These are phyloP conservation scores for Talaromyces sp. DNA, from an alignment of 2,329 filamentous ascomycete species.

Conservation along the genomic window DNA sequence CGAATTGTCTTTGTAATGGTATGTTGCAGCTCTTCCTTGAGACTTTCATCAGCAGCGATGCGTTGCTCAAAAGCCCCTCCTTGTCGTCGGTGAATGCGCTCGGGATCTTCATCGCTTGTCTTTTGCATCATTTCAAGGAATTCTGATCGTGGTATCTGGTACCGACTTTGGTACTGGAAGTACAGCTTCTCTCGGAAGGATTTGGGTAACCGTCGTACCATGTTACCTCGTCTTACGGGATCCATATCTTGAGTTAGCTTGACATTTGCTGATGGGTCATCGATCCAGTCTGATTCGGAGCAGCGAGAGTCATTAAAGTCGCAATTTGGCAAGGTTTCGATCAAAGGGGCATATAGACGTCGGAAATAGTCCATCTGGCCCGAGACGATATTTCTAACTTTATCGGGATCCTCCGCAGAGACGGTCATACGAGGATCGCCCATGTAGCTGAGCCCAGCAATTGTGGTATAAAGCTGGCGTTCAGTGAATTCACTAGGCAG, in stretches of 20 bases:
- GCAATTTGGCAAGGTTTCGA: conserved; percentile 86
- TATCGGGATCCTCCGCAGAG: conserved; percentile 82
- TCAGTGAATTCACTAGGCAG: conserved; percentile 82
- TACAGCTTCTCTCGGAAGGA: conserved; percentile 85
- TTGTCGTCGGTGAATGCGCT: conserved; percentile 65
- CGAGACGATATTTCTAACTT: conserved; percentile 89
- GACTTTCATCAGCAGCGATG: conserved; percentile 66
- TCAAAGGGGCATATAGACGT: conserved; percentile 80
- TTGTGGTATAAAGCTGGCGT: conserved; percentile 79
- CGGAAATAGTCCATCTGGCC: conserved; percentile 91
- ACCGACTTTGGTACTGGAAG: conserved; percentile 90
- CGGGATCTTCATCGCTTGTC: conserved; percentile 61
- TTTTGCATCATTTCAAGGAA: conserved; percentile 80
- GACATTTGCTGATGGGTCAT: conserved; percentile 59
- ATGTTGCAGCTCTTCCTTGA: conserved; percentile 65
- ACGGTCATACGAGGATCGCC: conserved; percentile 95
- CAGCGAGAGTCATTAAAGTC: conserved; percentile 64
- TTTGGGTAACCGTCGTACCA: conserved; percentile 86
- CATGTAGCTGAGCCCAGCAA: conserved; percentile 87
- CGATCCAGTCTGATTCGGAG: conserved; percentile 56
- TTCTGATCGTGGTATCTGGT: conserved; percentile 73
- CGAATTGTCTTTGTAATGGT: conserved; percentile 83
- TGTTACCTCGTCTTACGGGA: conserved; percentile 82
- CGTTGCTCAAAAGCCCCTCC: conserved; percentile 81
- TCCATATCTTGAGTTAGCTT: conserved; percentile 86